Percentiles rank a stretch among this genome's conserved stretches.
phyloP scores from a whole-genome alignment of 2,329 filamentous ascomycete genomes.

The Rugonectria rugulosa region DNA sequence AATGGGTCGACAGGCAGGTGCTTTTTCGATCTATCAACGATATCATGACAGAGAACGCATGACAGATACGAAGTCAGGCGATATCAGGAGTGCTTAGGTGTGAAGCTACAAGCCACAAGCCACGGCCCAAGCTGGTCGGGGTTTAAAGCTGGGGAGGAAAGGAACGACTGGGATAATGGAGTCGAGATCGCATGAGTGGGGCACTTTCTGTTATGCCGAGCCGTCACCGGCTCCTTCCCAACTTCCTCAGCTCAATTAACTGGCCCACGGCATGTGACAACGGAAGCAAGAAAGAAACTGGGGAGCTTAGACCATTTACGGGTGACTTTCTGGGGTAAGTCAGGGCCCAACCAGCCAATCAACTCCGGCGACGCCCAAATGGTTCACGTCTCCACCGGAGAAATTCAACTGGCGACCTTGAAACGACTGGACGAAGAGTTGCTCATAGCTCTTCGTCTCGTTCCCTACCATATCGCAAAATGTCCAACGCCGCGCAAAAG shows the following conservation, averaged over 20 bases:
- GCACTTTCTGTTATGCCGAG: conserved; percentile 31
- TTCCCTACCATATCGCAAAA: conserved; percentile 27
- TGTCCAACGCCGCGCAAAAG: conserved; percentile 47
- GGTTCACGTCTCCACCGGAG: conserved; percentile 26
- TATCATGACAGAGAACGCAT: conserved; percentile 31
- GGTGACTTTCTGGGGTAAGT: conserved; percentile 28
- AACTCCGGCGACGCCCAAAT: conserved; percentile 22
- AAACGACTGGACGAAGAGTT: background rate
- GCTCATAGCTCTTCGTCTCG: background rate
- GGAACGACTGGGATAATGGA: conserved; percentile 11
- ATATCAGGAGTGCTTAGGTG: conserved; percentile 8
- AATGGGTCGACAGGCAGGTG: conserved; percentile 19
- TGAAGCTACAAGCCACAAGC: conserved; percentile 4
- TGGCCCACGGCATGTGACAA: conserved; percentile 35
- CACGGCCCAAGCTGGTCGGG: conserved; percentile 17
- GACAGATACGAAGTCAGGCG: conserved; percentile 15
- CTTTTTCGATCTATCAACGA: conserved; percentile 21
- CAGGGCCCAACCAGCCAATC: too few species aligned
- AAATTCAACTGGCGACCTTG: conserved; percentile 4
- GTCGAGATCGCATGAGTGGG: conserved; percentile 35
- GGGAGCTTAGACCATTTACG: conserved; percentile 37
- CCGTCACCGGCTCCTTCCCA: conserved; percentile 6
- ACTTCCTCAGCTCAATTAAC: conserved; percentile 1
- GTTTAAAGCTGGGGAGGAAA: conserved; percentile 14
- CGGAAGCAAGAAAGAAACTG: conserved; percentile 20